Conservation (phyloP, 1,139 yeast genomes). For the Taphrina wiesneri region DNA sequence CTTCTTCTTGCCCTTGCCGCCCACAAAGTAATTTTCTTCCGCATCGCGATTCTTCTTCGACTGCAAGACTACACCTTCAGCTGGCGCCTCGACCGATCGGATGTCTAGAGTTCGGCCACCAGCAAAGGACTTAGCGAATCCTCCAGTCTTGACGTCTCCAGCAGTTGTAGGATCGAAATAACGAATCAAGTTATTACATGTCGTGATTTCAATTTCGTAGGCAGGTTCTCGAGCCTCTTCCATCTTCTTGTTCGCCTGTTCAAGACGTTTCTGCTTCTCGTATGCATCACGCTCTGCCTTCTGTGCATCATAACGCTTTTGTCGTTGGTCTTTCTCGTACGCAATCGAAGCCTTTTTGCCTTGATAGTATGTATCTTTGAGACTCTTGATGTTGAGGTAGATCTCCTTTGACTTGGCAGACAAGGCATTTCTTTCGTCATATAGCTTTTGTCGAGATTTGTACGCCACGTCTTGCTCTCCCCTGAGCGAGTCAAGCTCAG, state of each 20-base stretch:
- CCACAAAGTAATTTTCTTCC: slow-evolving; percentile 56
- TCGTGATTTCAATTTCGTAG: slow-evolving; percentile 69
- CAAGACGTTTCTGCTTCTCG: slow-evolving; percentile 50
- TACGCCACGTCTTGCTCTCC: slow-evolving; percentile 63
- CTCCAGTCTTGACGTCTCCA: slow-evolving; percentile 47
- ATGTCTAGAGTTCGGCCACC: slow-evolving; percentile 40
- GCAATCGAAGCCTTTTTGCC: slow-evolving; percentile 66
- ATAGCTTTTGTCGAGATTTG: slow-evolving; percentile 65
- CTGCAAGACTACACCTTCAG: slow-evolving; percentile 43
- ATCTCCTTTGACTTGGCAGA: slow-evolving; percentile 70
- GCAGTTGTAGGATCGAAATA: slow-evolving; percentile 79
- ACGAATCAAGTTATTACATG: slow-evolving; percentile 68
- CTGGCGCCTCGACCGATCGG: slow-evolving; percentile 46
- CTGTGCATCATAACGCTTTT: slow-evolving; percentile 56
- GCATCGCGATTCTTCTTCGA: slow-evolving; percentile 62
- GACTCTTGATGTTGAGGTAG: slow-evolving; percentile 62
- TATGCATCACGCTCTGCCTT: slow-evolving; percentile 54
- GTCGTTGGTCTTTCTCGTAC: slow-evolving; percentile 62
- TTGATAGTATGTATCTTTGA: slow-evolving; percentile 67
- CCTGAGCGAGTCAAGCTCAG: slow-evolving; percentile 61
- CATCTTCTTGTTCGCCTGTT: slow-evolving; percentile 55
- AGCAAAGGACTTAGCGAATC: slow-evolving; percentile 20
- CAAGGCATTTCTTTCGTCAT: slow-evolving; percentile 66
- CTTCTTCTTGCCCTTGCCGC: slow-evolving; percentile 57
- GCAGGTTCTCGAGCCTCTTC: slow-evolving; percentile 82